These are phyloP conservation scores for Xylaria venustula DNA, from an alignment of 495 filamentous ascomycete species.

Conservation along the genomic window DNA sequence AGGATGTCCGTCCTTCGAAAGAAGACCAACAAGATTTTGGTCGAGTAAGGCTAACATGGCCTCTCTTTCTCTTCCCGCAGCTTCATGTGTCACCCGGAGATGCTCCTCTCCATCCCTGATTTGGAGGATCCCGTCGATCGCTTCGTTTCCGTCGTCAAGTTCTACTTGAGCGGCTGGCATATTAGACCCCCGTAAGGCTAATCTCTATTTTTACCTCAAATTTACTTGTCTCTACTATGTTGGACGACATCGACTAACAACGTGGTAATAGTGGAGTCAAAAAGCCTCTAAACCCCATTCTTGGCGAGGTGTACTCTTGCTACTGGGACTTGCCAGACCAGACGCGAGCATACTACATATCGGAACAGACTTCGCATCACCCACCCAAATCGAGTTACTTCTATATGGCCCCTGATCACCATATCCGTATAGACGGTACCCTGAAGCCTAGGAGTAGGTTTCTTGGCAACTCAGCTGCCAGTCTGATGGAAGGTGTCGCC, in stretches of 20 bases:
- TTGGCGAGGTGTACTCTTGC: conserved; percentile 92
- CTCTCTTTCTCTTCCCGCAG: conserved; percentile 42
- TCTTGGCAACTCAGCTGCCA: conserved; percentile 94
- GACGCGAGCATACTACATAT: conserved; percentile 88
- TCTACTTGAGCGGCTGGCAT: conserved; percentile 98
- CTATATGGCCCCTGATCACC: conserved; percentile 93
- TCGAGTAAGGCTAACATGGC: conserved; percentile 23
- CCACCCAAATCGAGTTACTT: conserved; percentile 99
- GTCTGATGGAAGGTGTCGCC: conserved; percentile 95
- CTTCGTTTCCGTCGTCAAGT: conserved; percentile 93
- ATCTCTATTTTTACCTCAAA: neutral
- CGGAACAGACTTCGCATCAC: conserved; percentile 97
- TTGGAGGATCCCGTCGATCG: conserved; percentile 88
- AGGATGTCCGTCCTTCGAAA: conserved; percentile 19
- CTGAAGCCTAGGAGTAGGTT: conserved; percentile 97
- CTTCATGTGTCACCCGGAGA: conserved; percentile 99
- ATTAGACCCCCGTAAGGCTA: conserved; percentile 91
- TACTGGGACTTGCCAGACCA: conserved; percentile 92
- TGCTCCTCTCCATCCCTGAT: conserved; percentile 78
- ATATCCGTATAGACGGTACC: conserved; percentile 93
- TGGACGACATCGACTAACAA: conserved; percentile 18
- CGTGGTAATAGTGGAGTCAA: conserved; percentile 77
- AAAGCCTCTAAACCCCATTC: conserved; percentile 95
- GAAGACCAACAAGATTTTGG: neutral
- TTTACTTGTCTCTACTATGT: too few relatives aligned